Base-by-base conservation (phyloP, 257 asterid genomes). In the Penstemon newberryi region DNA sequence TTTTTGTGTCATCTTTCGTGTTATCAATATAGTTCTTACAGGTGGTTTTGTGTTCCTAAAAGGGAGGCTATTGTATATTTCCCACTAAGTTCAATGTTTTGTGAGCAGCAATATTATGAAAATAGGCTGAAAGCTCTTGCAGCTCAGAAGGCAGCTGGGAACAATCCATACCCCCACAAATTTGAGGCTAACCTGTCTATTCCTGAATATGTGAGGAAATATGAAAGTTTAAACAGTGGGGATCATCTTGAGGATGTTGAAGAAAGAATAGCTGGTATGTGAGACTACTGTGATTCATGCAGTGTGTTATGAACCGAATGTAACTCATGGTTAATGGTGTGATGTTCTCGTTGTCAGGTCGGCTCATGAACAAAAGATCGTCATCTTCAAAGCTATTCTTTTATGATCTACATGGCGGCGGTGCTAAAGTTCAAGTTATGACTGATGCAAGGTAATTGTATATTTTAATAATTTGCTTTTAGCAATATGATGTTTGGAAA, bases 361-460 rank as follows among this genome's bases (percentile, higher is more conserved):
- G 98, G 63, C 74, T 92, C 33, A 89, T 92, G 96, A 89, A 59
- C 83, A 89, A 89, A 67, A 72, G 96, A 3, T 69, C 95, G 0
- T 84, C 96, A n/a, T 82, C 91, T 2, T 53, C 86, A 7, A 92
- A 92, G 82, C 82, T 92, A 5, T 80, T 87, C 75, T 92, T 92
- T 83, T 92, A 92, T 65, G 96, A 89, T 73, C 75, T 92, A 51
- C 96, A 92, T 54, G 95, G 92, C 0, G 83, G 80, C 43, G 95
- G 95, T 72, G 88, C 89, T 73, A 92, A 92, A 76, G 92, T 92
- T 62, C 98, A 92, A 81, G 83, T 87, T 61, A 86, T 92, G 92
- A 73, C 96, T 53, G 92, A 88, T 82, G 92, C 95, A 18, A 89
- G 91, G 96, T 89, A 78, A 55, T 51, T 66, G 60, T 36, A 4